Conservation (phyloP, 176 grass and related monocot species). For the Poa pratensis region DNA sequence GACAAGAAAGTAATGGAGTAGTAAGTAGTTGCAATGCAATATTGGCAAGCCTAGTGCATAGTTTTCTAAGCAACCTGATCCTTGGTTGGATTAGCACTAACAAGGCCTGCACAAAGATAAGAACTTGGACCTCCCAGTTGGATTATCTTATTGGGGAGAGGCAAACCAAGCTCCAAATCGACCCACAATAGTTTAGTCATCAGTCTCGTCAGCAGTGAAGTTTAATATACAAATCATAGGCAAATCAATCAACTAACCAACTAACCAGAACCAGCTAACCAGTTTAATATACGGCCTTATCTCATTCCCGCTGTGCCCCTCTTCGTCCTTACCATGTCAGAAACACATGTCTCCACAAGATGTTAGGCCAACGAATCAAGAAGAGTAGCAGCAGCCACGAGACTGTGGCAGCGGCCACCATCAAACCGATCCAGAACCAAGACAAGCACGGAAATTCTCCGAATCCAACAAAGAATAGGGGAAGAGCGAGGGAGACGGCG, state of each 20-base stretch:
- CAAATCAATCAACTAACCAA: conserved; percentile 5
- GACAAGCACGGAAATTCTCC: conserved; percentile 34
- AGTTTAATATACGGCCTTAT: conserved; percentile 18
- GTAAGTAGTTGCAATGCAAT: background rate
- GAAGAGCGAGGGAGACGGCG: background rate
- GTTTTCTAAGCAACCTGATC: conserved; percentile 1
- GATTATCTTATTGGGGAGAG: conserved; percentile 43
- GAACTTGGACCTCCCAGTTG: background rate
- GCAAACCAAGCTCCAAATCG: conserved; percentile 26
- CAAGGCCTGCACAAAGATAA: conserved; percentile 3
- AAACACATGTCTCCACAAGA: background rate
- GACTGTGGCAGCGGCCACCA: background rate
- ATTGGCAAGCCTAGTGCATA: background rate
- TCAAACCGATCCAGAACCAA: background rate
- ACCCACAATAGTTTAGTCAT: conserved; percentile 38
- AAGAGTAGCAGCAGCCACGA: background rate
- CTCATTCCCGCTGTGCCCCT: background rate
- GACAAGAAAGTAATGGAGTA: background rate
- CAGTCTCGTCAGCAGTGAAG: background rate
- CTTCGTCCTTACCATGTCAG: conserved; percentile 1
- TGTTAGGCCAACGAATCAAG: conserved; percentile 7
- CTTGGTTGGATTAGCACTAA: conserved; percentile 1
- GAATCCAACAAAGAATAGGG: conserved; percentile 5
- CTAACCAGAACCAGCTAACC: background rate
- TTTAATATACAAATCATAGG: conserved; percentile 33